Evolutionary conservation across 2,329 filamentous ascomycete genomes (phyloP).

Genomic region (Clonostachys sp.): DNA sequence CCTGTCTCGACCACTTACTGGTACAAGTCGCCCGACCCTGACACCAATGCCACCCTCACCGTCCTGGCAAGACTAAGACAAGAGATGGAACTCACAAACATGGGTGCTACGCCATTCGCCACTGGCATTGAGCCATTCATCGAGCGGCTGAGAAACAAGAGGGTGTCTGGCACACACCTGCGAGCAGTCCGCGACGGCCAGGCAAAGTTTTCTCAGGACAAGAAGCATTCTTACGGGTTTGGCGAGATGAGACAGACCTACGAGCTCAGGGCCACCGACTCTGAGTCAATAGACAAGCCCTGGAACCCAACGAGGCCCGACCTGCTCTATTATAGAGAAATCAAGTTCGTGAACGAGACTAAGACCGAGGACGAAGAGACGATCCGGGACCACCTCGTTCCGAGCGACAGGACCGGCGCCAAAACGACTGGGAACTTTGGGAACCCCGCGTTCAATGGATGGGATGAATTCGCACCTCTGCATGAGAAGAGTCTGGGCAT

Average conservation of each 20-base stretch:
- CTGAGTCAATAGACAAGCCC: background rate
- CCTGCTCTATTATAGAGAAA: background rate
- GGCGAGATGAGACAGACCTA: background rate
- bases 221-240: background rate
- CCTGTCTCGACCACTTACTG: constrained; percentile 4
- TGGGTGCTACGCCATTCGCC: constrained; percentile 42
- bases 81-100: constrained; percentile 27
- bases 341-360: background rate
- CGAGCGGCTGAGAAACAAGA: background rate
- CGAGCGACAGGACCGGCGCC: too few species aligned
- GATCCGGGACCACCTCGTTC: background rate
- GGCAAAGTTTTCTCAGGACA: background rate
- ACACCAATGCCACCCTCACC: constrained; percentile 5
- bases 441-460: too few species aligned
- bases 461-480: too few species aligned
- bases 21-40: background rate
- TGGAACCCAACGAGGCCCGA: too few species aligned
- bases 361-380: background rate
- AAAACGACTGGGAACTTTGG: too few species aligned
- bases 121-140: constrained; percentile 55
- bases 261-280: background rate
- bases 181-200: background rate
- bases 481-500: too few species aligned
- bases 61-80: constrained; percentile 30
- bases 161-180: background rate